Evolutionary conservation across 2,329 filamentous ascomycete species (phyloP).

Genomic region (Cercospora citrullina): DNA sequence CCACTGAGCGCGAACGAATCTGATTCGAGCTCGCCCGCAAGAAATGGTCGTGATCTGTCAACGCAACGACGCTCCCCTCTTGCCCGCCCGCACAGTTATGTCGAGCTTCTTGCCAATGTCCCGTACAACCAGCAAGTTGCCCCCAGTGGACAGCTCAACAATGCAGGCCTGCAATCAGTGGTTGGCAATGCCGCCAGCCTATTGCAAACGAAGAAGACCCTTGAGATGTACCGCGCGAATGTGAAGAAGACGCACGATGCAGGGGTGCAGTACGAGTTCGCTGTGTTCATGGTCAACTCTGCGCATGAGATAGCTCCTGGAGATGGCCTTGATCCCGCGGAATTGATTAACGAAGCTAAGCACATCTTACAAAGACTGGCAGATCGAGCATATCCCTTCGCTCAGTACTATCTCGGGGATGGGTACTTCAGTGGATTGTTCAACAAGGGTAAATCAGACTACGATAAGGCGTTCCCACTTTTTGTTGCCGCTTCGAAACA

Average conservation of each 20-base stretch:
- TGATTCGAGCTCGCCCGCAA: conserved; percentile 43
- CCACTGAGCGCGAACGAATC: conserved; percentile 48
- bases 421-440: conserved; percentile 93
- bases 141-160: conserved; percentile 68
- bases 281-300: conserved; percentile 86
- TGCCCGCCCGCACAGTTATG: conserved; percentile 58
- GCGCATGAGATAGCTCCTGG: conserved; percentile 69
- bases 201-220: conserved; percentile 85
- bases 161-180: conserved; percentile 72
- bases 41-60: conserved; percentile 52
- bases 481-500: conserved; percentile 95
- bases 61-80: conserved; percentile 58
- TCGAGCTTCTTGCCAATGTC: conserved; percentile 61
- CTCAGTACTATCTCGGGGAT: conserved; percentile 95
- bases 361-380: conserved; percentile 83
- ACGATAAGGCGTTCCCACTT: conserved; percentile 86
- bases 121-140: conserved; percentile 79
- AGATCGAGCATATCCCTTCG: conserved; percentile 89
- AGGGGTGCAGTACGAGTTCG: conserved; percentile 92
- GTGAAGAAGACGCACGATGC: conserved; percentile 95
- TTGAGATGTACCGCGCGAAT: conserved; percentile 96
- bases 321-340: conserved; percentile 48
- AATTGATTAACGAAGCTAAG: conserved; percentile 82
- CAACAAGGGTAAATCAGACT: conserved; percentile 89
- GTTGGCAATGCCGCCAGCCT: conserved; percentile 90